phyloP scores from a whole-genome alignment of 2,329 filamentous ascomycete genomes.

The Fusarium bulbicola region DNA sequence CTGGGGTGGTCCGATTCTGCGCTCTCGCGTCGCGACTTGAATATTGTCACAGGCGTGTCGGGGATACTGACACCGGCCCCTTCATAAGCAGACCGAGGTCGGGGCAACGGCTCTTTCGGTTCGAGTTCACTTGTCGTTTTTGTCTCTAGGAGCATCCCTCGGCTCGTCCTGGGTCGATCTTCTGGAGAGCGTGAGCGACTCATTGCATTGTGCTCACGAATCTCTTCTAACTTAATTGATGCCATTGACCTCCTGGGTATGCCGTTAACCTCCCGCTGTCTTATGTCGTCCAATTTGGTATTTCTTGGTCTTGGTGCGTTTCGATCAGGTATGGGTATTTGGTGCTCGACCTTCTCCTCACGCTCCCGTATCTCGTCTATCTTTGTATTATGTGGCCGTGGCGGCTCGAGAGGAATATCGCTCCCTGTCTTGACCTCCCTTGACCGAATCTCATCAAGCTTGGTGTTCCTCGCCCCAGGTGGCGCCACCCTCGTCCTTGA shows the following conservation, averaged over 20 bases:
- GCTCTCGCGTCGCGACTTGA: conserved; percentile 41
- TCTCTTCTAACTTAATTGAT: conserved; percentile 62
- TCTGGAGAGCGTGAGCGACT: conserved; percentile 56
- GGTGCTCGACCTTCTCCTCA: conserved; percentile 46
- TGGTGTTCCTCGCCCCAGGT: conserved; percentile 51
- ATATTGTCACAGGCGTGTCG: conserved; percentile 54
- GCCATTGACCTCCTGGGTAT: conserved; percentile 58
- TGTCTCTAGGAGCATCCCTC: conserved; percentile 14
- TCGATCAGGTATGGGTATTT: conserved; percentile 45
- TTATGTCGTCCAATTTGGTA: conserved; percentile 61
- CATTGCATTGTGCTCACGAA: conserved; percentile 59
- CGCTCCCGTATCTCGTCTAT: conserved; percentile 50
- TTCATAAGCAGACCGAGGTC: conserved; percentile 41
- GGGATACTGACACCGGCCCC: conserved; percentile 47
- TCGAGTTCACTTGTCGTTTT: conserved; percentile 11
- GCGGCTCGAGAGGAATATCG: conserved; percentile 34
- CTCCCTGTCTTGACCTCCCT: conserved; percentile 51
- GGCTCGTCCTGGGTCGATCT: conserved; percentile 43
- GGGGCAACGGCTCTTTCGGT: conserved; percentile 25
- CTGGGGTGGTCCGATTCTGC: conserved; percentile 3
- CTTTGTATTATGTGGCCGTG: conserved; percentile 42
- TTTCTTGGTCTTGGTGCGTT: conserved; percentile 48
- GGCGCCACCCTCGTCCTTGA: conserved; percentile 42
- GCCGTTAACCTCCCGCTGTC: conserved; percentile 54
- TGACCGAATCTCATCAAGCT: conserved; percentile 56